Evolutionary conservation across 495 filamentous ascomycete species (phyloP).

Genomic region (Lophium mytilinum): DNA sequence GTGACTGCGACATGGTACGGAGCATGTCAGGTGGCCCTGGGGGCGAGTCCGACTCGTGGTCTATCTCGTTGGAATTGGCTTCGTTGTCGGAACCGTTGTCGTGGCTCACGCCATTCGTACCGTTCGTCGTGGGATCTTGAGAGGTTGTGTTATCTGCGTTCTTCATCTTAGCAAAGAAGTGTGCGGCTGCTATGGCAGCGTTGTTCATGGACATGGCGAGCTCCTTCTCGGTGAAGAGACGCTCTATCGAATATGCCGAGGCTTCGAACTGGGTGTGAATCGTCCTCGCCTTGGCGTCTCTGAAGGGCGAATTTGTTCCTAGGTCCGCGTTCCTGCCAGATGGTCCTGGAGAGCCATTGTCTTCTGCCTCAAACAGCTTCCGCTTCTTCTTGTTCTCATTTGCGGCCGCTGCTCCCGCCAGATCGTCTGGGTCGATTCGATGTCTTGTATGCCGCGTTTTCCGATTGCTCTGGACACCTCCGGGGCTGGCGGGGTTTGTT

Average conservation of each 20-base stretch:
- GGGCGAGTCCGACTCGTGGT: slow-evolving; percentile 16
- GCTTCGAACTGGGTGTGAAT: slow-evolving; percentile 43
- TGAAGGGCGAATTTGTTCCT: slow-evolving; percentile 47
- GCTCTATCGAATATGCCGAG: slow-evolving; percentile 64
- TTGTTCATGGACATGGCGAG: slow-evolving; percentile 51
- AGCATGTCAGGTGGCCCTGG: slow-evolving; percentile 32
- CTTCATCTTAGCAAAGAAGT: slow-evolving; percentile 34
- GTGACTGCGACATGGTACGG: slow-evolving; percentile 28
- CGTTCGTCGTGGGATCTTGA: slow-evolving; percentile 21
- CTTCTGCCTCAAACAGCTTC: slow-evolving; percentile 60
- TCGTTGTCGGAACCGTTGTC: slow-evolving; percentile 2
- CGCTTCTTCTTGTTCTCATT: slow-evolving; percentile 66
- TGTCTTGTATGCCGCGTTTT: slow-evolving; percentile 59
- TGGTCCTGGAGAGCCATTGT: slow-evolving; percentile 45
- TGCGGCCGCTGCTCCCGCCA: slow-evolving; percentile 53
- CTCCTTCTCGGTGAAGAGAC: slow-evolving; percentile 92
- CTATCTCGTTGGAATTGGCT: slow-evolving; percentile 4
- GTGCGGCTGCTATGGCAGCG: slow-evolving; percentile 32
- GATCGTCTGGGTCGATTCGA: slow-evolving; percentile 66
- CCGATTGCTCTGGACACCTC: slow-evolving; percentile 69
- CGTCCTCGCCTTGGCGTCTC: slow-evolving; percentile 44
- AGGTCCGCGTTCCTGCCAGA: slow-evolving; percentile 40
- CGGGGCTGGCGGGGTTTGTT: slow-evolving; percentile 56
- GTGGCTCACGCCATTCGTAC: slow-evolving; percentile 12
- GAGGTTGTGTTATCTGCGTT: slow-evolving; percentile 13